Evolutionary conservation across 345 rosid genomes (phyloP).

Genomic region (Euphorbia lathyris): DNA sequence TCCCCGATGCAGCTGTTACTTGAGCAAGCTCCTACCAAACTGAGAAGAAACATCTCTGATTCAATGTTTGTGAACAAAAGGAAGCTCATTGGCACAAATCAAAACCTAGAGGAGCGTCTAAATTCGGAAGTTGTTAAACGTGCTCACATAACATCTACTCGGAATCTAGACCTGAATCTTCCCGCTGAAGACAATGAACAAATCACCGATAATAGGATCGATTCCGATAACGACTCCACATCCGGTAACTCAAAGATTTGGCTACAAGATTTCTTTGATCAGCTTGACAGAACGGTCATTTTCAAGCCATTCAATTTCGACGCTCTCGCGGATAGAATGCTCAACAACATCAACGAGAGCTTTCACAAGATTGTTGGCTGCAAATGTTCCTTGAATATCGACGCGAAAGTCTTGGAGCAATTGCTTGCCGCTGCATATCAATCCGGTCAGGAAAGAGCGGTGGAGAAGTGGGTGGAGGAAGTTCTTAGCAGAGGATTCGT

Average conservation of each 20-base stretch:
- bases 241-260: conserved; percentile 49
- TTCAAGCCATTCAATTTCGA: conserved; percentile 62
- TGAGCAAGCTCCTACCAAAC: conserved; percentile 6
- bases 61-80: conserved; percentile 29
- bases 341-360: conserved; percentile 27
- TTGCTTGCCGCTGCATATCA: conserved; percentile 55
- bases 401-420: conserved; percentile 40
- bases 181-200: conserved; percentile 45
- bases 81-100: conserved; percentile 27
- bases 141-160: conserved; percentile 33
- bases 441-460: conserved; percentile 29
- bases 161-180: conserved; percentile 63
- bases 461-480: conserved; percentile 52
- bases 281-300: conserved; percentile 42
- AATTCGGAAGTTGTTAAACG: conserved; percentile 20
- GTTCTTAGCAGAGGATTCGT: conserved; percentile 46
- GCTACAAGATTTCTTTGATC: conserved; percentile 49
- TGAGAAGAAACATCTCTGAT: conserved; percentile 16
- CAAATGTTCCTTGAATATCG: conserved; percentile 43
- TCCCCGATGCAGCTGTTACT: conserved; percentile 48
- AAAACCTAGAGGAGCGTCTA: conserved; percentile 9
- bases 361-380: conserved; percentile 42
- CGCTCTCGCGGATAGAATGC: conserved; percentile 38
- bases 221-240: conserved; percentile 26
- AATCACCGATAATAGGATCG: not conserved